Base-by-base conservation (phyloP, 2,329 filamentous ascomycete species). In the Curvularia spicifera region DNA sequence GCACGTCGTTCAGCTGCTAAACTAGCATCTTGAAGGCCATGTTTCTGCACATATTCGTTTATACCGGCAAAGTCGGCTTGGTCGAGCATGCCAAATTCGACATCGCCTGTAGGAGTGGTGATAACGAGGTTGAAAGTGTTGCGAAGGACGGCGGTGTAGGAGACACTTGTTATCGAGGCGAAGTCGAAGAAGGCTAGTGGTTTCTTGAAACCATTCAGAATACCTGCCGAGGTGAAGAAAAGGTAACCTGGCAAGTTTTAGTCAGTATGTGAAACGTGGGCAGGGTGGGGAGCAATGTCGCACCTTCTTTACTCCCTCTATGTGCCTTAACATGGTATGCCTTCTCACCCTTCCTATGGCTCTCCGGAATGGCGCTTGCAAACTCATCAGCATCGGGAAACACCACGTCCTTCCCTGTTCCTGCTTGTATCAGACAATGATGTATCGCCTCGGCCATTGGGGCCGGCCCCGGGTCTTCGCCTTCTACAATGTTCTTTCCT, bases 121-220 rank as follows among this genome's bases (percentile, higher is more conserved):
- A 89, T 81, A 65, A 86, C 85, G 33, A 89, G 81, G 66, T 89
- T 89, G 78, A 89, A 89, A 0, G 87, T 89, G 33, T 86, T 83
- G 65, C 87, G 85, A 6, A 89, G 78, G 18, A 89, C 84, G 40
- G 84, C 85, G 4, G 86, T 88, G 76, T 88, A 89, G 39, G 84
- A 86, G 45, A 88, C 82, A 22, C 83, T 83, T 51, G 84, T 83
- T 57, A 89, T 81, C 35, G 79, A 78, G 47, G 83, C 81, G 59
- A 89, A 87, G 8, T 85, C 81, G 69, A 88, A 87, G 76, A 85
- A 88, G 8, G 83, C 72, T 24, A 89, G 77, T 0, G 87, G 87
- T 67, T 89, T 89, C 69, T 88, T 88, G 79, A 87, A 89, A 40
- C 84, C 86, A 68, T 85, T 89, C 40, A 89, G 73, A 47, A 89